Base-by-base conservation (phyloP, 2,329 filamentous ascomycete species). In the Scolecobasidium constrictum region DNA sequence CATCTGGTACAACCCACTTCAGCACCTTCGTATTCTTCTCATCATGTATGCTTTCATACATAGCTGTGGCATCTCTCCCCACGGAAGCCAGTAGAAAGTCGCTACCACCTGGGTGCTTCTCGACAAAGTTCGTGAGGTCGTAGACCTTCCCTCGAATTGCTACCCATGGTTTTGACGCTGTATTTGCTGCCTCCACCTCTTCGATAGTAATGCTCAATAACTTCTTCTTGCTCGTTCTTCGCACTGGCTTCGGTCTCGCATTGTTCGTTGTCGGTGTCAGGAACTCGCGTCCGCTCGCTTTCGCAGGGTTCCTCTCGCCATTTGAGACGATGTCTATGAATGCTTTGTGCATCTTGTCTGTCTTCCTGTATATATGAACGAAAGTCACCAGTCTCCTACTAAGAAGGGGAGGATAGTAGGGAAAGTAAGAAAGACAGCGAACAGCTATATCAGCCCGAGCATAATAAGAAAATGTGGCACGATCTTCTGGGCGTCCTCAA, bases 121-220 rank as follows among this genome's bases (percentile, higher is more conserved):
- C 34, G 31, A 43, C 18, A 17, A 43, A 37, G 3, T 35, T 37
- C 4, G 40, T 43, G 28, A 43, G 15, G 23, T 43, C 40, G 40
- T 43, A 43, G 15, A 43, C 40, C 34, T 43, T 43, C 2, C 40
- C 40, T 17, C 40, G 40, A 5, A 43, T 34, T 4, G 40, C 40
- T 6, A 43, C 31, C 40, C 40, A 43, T 35, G 40, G 40, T 23
- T 43, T 43, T 21, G 22, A 19, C 21, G 22, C 5, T 20, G 26
- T 43, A 7, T 43, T 43, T 18, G 40, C 40, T 35, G 40, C 40
- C 18, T 43, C 40, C 7, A 43, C 26, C 20, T 43, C 40, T 31
- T 43, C 33, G 20, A 43, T 43, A 21, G 40, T 35, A 36, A 43
- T 37, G 26, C n/a, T n/a, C n/a, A 31, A n/a, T 31, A 31, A n/a